Base-by-base conservation (phyloP, 2,329 filamentous ascomycete species). In the Phyllosticta paracitricarpa region DNA sequence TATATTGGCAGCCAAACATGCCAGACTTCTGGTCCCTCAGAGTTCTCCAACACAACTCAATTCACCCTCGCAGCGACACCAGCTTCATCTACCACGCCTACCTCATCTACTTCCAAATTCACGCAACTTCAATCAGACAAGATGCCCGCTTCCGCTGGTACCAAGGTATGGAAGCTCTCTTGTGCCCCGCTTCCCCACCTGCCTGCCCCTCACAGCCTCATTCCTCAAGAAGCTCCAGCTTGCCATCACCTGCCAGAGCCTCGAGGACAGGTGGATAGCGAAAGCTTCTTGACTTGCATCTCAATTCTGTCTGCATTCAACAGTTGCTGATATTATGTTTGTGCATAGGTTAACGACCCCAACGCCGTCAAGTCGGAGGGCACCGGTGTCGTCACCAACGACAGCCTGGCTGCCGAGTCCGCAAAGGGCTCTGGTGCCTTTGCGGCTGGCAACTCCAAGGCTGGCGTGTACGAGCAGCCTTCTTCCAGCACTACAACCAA, bases 321-420 rank as follows among this genome's bases (percentile, higher is more conserved):
- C 51, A 54, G 35, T 17, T n/a, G 59, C 63, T 59, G 28, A 53
- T 28, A 51, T 70, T 30, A 53, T 28, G 40, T 70, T 30, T 66
- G 68, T 71, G 63, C 19, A 28, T 57, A 79, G 72, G 70, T 76
- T 65, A 82, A 78, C 54, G 82, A 83, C 69, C 77, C 79, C 58
- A 69, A 71, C 63, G 71, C 76, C 55, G 69, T 68, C 48, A 73
- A 83, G 28, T 71, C 77, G 17, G 89, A 94, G 72, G 76, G 80
- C 14, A 77, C 86, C 4, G 90, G 90, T 58, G 68, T 78, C 26
- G 80, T 93, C 1, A 76, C 81, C 54, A 77, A 81, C 14, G 88
- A 88, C 73, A 93, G 89, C 6, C 84, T 95, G 4, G 90, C 90
- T 10, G 87, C 84, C 62, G 86, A 93, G 68, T 94, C 89, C 0